Base-by-base conservation (phyloP, 2,329 filamentous ascomycete genomes). In the Aureobasidium mangrovei region DNA sequence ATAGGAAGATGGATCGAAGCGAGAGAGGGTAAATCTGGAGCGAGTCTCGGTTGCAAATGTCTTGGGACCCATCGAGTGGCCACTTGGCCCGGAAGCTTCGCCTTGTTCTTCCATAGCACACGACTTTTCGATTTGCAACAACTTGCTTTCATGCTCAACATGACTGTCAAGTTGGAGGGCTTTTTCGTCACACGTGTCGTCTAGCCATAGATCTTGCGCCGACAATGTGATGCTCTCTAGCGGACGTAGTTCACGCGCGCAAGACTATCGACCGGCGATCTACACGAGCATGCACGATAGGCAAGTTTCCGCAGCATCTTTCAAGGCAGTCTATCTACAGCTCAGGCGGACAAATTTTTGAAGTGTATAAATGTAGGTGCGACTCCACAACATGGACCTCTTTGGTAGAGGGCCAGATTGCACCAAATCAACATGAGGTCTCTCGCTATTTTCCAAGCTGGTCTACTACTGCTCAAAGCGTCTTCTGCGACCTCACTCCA, bases 1-100 rank as follows among this genome's bases (percentile, higher is more conserved):
- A 29, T 6, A 36, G 46, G 31, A 49, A 36, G 46, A 31, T 35
- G 27, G 18, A 24, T 29, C 12, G 12, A 32, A 6, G 7, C 36
- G 8, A 28, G 27, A 39, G 18, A 18, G 7, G 33, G 3, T n/a
- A 39, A 41, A 35, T 28, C 24, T 4, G 28, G 33, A 35, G 47
- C 47, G 47, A 51, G 10, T n/a, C 26, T 53, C 40, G 40, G 7
- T 44, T 44, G 49, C 49, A 44, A 43, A 53, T 43, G 4, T 38
- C 26, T 7, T 27, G 32, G 40, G 31, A 51, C 7, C 24, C 28
- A 51, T 42, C 29, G 38, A 36, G 38, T 41, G n/a, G 46, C 46
- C n/a, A 49, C 32, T 38, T 36, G 39, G 46, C 46, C 39, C 27
- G 6, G 4, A 7, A 46, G 32, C 9, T 29, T 33, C 39, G 32